Conservation (phyloP, 768 basidiomycete species). For the Leucocoprinus leucothites region DNA sequence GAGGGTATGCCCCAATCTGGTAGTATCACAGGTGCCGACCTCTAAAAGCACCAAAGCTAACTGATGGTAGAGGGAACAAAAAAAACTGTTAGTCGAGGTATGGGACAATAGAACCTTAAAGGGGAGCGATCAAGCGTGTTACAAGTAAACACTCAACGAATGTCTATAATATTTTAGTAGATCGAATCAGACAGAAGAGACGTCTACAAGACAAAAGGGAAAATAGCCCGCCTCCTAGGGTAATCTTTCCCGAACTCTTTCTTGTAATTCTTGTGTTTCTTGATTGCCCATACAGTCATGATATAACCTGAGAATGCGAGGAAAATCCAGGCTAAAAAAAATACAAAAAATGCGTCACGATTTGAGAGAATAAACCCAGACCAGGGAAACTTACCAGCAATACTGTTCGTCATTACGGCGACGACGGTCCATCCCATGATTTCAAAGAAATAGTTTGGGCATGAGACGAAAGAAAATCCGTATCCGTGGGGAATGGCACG, state of each 20-base stretch:
- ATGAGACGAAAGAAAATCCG: constrained; percentile 83
- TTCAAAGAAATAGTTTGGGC: constrained; percentile 96
- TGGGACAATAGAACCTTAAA: no score
- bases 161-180: no score
- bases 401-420: constrained; percentile 73
- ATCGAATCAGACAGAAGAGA: neutral
- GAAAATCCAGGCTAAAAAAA: constrained; percentile 59
- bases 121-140: no score
- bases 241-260: constrained; percentile 92
- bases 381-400: constrained; percentile 53
- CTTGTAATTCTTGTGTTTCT: constrained; percentile 88
- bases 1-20: no score
- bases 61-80: no score
- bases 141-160: no score
- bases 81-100: no score
- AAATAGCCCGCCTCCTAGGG: constrained; percentile 73
- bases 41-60: no score
- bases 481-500: constrained; percentile 92
- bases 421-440: constrained; percentile 70
- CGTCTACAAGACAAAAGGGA: constrained; percentile 65
- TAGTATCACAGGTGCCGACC: no score
- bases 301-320: constrained; percentile 53
- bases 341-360: neutral
- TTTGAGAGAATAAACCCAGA: neutral
- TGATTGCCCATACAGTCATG: constrained; percentile 86